These are phyloP conservation scores for Neurospora sp. DNA, from an alignment of 495 filamentous ascomycete genomes.

Conservation along the genomic window DNA sequence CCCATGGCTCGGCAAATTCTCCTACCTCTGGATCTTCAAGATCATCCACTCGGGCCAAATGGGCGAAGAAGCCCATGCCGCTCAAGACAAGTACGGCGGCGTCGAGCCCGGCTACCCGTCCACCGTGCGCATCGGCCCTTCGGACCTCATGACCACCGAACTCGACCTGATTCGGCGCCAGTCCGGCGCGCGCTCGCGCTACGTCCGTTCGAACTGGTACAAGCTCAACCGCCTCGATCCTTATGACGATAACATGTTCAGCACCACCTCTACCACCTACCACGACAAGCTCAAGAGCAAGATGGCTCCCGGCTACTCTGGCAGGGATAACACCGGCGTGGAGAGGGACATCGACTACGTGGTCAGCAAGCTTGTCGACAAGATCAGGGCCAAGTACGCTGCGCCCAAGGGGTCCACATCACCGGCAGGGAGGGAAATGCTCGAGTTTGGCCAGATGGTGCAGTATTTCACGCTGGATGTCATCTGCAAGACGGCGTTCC, in stretches of 20 bases:
- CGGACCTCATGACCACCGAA: slow-evolving; percentile 35
- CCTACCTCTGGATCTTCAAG: slow-evolving; percentile 13
- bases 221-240: slow-evolving; percentile 20
- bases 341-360: slow-evolving; percentile 37
- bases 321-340: slow-evolving; percentile 37
- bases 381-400: slow-evolving; percentile 27
- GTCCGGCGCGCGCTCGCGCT: slow-evolving; percentile 22
- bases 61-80: background rate
- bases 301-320: slow-evolving; percentile 35
- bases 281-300: slow-evolving; percentile 32
- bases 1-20: slow-evolving; percentile 12
- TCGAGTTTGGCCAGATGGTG: slow-evolving; percentile 36
- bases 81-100: slow-evolving; percentile 19
- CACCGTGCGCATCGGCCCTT: slow-evolving; percentile 42
- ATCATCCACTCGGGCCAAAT: slow-evolving; percentile 7
- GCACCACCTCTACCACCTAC: slow-evolving; percentile 23
- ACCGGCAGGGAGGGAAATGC: slow-evolving; percentile 6
- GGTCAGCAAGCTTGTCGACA: slow-evolving; percentile 26
- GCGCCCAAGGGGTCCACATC: slow-evolving; percentile 14
- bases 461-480: slow-evolving; percentile 44
- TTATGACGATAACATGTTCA: slow-evolving; percentile 31
- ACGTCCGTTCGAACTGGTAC: slow-evolving; percentile 27
- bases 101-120: slow-evolving; percentile 26
- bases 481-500: slow-evolving; percentile 38
- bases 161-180: slow-evolving; percentile 25